phyloP scores from a whole-genome alignment of 2,329 filamentous ascomycete genomes.

The Aspergillus sp. region DNA sequence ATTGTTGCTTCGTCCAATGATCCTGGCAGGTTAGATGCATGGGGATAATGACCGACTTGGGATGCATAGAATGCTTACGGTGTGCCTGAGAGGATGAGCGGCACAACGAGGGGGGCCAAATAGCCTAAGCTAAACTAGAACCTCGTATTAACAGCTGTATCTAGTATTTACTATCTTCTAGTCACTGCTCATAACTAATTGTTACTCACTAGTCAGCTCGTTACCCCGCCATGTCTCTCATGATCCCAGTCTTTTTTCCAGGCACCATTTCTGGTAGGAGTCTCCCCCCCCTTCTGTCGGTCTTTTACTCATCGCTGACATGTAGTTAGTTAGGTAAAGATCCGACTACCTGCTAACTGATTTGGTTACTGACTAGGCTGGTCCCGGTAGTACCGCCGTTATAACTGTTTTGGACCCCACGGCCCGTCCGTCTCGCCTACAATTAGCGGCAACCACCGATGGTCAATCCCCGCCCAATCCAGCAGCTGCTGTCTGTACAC shows the following conservation, averaged over 20 bases:
- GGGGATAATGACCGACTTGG: not conserved
- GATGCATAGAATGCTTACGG: not conserved
- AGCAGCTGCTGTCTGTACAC: not conserved
- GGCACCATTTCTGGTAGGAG: not conserved
- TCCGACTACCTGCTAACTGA: not conserved
- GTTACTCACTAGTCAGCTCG: not conserved
- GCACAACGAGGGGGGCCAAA: not conserved
- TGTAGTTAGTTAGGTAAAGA: not conserved
- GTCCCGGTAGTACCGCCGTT: not conserved
- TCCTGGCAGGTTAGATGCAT: not conserved
- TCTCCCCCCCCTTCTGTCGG: no score
- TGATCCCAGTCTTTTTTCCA: not conserved
- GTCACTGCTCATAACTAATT: no score
- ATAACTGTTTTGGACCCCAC: constrained; percentile 4
- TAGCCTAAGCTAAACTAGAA: not conserved
- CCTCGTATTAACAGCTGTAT: no score
- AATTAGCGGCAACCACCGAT: not conserved
- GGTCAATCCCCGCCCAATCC: not conserved
- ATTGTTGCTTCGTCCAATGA: not conserved
- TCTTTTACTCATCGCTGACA: no score
- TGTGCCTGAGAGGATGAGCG: not conserved
- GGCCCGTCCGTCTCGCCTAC: not conserved
- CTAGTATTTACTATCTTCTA: no score
- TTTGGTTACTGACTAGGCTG: not conserved
- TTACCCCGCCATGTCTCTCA: not conserved